These are phyloP conservation scores for Solanum chmielewskii DNA, from an alignment of 257 asterid genomes.

Conservation along the genomic window DNA sequence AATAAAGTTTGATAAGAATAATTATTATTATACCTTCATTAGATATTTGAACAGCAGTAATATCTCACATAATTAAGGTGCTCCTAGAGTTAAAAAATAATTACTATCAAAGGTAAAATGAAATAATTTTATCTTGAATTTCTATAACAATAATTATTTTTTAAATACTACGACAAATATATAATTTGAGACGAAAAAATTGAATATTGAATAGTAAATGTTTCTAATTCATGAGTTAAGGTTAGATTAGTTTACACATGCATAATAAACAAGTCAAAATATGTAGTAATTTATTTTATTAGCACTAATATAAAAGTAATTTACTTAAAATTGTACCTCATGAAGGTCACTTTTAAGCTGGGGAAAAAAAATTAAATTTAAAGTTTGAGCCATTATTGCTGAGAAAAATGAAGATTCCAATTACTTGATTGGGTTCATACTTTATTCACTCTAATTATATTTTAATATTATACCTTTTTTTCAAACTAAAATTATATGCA, in stretches of 20 bases:
- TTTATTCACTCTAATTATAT: neutral
- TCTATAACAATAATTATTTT: too few relatives aligned
- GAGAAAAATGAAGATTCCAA: neutral
- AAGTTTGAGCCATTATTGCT: neutral
- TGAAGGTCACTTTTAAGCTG: neutral
- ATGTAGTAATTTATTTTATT: neutral
- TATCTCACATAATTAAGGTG: neutral
- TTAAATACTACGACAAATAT: too few relatives aligned
- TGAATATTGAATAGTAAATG: too few relatives aligned
- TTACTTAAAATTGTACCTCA: neutral
- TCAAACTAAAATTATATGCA: neutral
- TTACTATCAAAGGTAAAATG: neutral
- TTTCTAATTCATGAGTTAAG: neutral
- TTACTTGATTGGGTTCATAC: neutral
- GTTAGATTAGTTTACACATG: neutral
- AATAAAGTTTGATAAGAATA: too few relatives aligned
- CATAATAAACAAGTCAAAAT: neutral
- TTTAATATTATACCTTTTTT: neutral
- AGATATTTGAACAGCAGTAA: neutral
- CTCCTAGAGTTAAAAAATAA: too few relatives aligned
- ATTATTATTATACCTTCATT: neutral
- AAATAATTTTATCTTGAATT: too few relatives aligned
- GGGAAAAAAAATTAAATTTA: neutral
- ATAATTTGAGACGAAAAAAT: too few relatives aligned
- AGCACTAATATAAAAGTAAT: neutral